Evolutionary conservation across 352 stramenopile genomes (phyloP), one percentile per base, ranked within the genome.

Genomic region (Phytopythium aichiense): DNA sequence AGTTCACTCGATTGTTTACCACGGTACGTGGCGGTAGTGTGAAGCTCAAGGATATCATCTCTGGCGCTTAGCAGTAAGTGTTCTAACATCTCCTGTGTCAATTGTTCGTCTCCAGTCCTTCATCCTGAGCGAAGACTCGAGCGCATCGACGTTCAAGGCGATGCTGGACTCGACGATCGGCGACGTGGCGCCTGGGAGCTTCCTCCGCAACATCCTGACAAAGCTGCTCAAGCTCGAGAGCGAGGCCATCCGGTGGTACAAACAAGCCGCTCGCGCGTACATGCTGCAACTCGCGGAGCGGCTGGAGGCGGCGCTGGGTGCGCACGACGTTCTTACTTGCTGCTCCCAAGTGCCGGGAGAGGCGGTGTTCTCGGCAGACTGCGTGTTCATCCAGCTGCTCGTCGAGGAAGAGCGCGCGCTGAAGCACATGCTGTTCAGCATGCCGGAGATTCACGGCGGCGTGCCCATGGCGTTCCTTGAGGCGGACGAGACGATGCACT

Each of bases 211-310:
- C 7, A 54, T 81, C 9, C 46, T 94, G 12, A 83, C 73, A 12
- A 83, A 88, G 51, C 52, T 94, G 6, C 56, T 94, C 11, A 87
- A 71, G 22, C 73, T 92, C 23, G 85, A 94, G 56, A 65, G 68
- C 11, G 77, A 92, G 31, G 75, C 85, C 4, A 86, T 91, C 48
- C 59, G 62, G 31, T 94, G 85, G 85, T 94, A 91, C 64, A 79
- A 89, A 56, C 54, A 79, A 46, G 74, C 79, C 1, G 64, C 69
- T n/a, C 73, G 69, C 53, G 88, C 81, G 58, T 92, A 92, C 48
- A 80, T 94, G 70, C 63, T 87, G 28, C 61, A 88, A 63, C 71
- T 94, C 28, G 77, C 82, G 1, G 65, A 62, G 23, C 76, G 80
- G 6, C 61, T 94, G 8, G 81, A 91, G 45, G 30, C 49, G 35